phyloP scores from a whole-genome alignment of 768 basidiomycete genomes.

The Suillus decipiens region DNA sequence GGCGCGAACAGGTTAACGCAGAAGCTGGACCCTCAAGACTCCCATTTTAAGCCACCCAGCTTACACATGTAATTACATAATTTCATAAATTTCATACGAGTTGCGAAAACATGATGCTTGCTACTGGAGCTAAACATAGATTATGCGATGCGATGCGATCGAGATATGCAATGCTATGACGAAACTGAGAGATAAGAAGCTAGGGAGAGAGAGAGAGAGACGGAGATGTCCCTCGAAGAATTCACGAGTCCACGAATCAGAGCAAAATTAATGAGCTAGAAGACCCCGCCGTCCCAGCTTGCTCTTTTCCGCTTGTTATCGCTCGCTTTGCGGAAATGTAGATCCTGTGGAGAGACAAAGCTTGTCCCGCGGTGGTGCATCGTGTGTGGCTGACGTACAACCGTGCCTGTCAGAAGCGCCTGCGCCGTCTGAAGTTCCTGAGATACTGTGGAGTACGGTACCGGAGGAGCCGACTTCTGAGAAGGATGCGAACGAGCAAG shows the following conservation, averaged over 20 bases:
- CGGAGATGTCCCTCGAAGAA: conserved; percentile 10
- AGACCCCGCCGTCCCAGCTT: conserved; percentile 54
- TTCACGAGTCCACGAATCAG: background rate
- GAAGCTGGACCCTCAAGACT: conserved; percentile 52
- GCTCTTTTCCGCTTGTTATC: conserved; percentile 60
- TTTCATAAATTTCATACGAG: conserved; percentile 5
- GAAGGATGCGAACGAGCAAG: conserved; percentile 43
- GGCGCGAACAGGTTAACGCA: conserved; percentile 37
- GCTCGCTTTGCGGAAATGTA: conserved; percentile 46
- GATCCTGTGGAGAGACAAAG: conserved; percentile 54
- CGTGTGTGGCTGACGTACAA: conserved; percentile 19
- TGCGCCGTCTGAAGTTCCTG: conserved; percentile 37
- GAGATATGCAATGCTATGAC: conserved; percentile 10
- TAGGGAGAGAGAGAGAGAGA: conserved; percentile 1
- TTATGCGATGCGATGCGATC: background rate
- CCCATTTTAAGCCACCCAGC: conserved; percentile 2
- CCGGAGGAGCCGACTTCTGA: conserved; percentile 29
- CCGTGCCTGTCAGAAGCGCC: conserved; percentile 24
- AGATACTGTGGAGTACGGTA: conserved; percentile 27
- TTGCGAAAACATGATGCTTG: conserved; percentile 6
- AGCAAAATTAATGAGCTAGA: conserved; percentile 18
- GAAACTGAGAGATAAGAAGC: conserved; percentile 13
- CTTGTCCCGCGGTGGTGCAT: conserved; percentile 53
- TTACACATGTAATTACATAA: background rate
- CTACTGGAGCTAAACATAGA: conserved; percentile 12